Percentiles rank a stretch among this genome's conserved stretches.
Conservation (phyloP, 768 basidiomycete genomes). For the Naganishia vishniacii region DNA sequence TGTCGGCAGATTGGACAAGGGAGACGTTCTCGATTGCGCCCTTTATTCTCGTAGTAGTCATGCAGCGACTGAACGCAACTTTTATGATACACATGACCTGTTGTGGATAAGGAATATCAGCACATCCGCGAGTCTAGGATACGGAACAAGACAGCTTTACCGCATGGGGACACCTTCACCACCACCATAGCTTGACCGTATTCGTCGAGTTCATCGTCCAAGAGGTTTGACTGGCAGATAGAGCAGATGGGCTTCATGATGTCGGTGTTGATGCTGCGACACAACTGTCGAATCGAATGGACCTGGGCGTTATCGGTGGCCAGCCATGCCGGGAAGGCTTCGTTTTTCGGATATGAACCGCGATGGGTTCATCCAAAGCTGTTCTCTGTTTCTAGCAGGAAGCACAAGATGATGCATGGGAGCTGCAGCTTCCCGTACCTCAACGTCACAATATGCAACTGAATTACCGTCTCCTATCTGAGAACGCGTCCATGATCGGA, state of each 20-base stretch:
- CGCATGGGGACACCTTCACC: constrained; percentile 7
- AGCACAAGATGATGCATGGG: too few species aligned
- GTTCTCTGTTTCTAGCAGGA: too few species aligned
- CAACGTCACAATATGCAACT: too few species aligned
- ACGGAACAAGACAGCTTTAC: background rate
- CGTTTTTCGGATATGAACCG: too few species aligned
- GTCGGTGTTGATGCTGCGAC: background rate
- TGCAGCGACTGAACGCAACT: background rate
- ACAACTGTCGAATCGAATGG: background rate
- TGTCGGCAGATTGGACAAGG: constrained; percentile 11
- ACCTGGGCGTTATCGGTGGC: background rate
- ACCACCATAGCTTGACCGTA: background rate
- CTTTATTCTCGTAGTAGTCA: constrained; percentile 5
- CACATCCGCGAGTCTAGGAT: background rate
- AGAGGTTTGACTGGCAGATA: background rate
- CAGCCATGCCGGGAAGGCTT: background rate
- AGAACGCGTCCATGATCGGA: too few species aligned
- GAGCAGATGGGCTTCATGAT: constrained; percentile 15
- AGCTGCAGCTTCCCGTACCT: too few species aligned
- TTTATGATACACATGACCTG: constrained; percentile 8
- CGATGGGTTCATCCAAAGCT: too few species aligned
- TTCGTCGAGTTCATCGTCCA: constrained; percentile 4
- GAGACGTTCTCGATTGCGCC: background rate
- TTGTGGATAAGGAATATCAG: background rate
- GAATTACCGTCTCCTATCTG: too few species aligned